Evolutionary conservation across 805 yeast genomes (phyloP), one percentile per base, ranked within the genome.

Genomic region (Candida methanosorbosa): DNA sequence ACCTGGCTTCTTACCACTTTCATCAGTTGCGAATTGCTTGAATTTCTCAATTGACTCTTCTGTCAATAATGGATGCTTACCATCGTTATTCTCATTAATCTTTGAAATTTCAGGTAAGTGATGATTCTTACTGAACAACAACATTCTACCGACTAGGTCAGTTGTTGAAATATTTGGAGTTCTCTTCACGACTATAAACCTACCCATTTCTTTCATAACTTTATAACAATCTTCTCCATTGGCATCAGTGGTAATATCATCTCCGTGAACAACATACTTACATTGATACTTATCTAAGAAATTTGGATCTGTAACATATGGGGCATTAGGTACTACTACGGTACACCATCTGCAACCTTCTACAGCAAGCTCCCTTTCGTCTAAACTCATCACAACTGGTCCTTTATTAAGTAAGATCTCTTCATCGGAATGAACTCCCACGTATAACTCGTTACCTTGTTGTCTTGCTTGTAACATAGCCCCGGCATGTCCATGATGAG

Each of bases 401-500:
- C 97, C 98, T 56, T 92, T 92, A 57, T 92, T 84, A 34, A 57
- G 57, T 30, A 68, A 57, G 33, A 92, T 92, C 23, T 81, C 97
- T 44, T 78, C 88, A 57, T 92, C 98, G 4, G 84, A 77, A 57
- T 92, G 98, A 16, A 92, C 84, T 1, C 98, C 98, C 11, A 85
- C 95, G 37, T 63, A 74, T 29, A 87, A 68, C 42, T 75, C 85
- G 19, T 66, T 63, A 9, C 95, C 95, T 14, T 82, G 68, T 47
- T 79, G 84, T 27, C 94, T 70, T 1, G 98, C 96, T 56, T 92
- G 98, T 37, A 84, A 61, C 73, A 92, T 78, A 16, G 97, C 98
- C 21, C 97, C 97, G 3, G 97, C 94, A 50, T 92, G 98, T 18
- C 71, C 97, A 52, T 92, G 97, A 56, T 92, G 98, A 28, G 95